Percentiles rank a stretch among this genome's conserved stretches.
Evolutionary conservation across 2,329 filamentous ascomycete species (phyloP).

Genomic region (Coniochaeta ligniaria): DNA sequence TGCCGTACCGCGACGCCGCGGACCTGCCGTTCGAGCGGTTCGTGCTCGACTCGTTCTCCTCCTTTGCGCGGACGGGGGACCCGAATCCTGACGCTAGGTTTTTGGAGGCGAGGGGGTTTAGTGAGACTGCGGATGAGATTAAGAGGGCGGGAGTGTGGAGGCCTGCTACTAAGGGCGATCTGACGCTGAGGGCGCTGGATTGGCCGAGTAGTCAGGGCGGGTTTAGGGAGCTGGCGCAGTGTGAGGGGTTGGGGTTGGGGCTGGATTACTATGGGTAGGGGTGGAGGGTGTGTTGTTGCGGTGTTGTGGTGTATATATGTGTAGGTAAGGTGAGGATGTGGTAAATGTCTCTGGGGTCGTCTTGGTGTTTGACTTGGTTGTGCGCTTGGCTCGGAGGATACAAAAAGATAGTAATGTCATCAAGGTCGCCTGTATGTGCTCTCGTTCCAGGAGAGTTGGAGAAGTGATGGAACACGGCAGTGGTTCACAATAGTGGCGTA

Average conservation of each 20-base stretch:
- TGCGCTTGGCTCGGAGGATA: too few species aligned
- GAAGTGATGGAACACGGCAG: too few species aligned
- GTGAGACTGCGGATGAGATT: conserved; percentile 15
- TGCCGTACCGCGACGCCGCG: conserved; percentile 37
- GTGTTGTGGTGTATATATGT: neutral
- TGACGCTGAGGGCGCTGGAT: conserved; percentile 38
- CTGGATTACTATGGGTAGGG: conserved; percentile 30
- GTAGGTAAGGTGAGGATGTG: neutral
- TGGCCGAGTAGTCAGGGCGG: conserved; percentile 28
- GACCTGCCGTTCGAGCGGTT: conserved; percentile 28
- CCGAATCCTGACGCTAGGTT: conserved; percentile 41
- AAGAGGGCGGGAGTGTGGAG: conserved; percentile 24
- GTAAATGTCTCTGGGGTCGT: neutral
- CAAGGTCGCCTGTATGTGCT: too few species aligned
- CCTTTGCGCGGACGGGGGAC: conserved; percentile 41
- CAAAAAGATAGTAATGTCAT: too few species aligned
- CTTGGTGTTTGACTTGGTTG: too few species aligned
- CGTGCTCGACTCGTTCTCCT: conserved; percentile 40
- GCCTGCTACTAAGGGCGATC: conserved; percentile 25
- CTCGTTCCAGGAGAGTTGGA: too few species aligned
- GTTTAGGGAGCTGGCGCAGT: conserved; percentile 45
- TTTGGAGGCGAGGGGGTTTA: conserved; percentile 33
- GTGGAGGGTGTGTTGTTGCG: neutral
- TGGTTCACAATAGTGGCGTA: too few species aligned
- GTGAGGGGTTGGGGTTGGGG: conserved; percentile 35